Evolutionary conservation across 108 stramenopile genomes (phyloP), one percentile per base, ranked within the genome.

Genomic region (Schizochytrium sp.): DNA sequence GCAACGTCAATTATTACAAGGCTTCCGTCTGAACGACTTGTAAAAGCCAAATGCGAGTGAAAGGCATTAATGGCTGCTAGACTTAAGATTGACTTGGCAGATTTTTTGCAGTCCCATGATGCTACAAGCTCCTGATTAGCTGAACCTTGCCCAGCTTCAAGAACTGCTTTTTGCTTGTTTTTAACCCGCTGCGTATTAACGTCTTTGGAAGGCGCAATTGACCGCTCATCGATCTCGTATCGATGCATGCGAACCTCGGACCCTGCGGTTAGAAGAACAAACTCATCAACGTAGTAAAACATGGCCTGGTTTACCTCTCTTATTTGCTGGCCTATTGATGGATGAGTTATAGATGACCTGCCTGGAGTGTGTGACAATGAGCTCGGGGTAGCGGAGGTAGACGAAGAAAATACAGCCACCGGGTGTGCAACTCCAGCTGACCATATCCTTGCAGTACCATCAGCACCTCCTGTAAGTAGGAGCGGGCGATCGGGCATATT

Each of bases 31-130:
- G 89, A 89, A 10, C 76, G 19, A 15, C 88, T 57, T 47, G 49
- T 8, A 60, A 91, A 10, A 42, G 89, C 88, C 38, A 91, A 55
- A n/a, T 89, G 76, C 46, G 89, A 89, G 47, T 64, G 87, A 38
- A 87, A 73, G 5, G 41, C 53, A 87, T 91, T 91, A 19, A 91
- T 46, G 49, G 46, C 44, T 10, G 89, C 89, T 4, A 91, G 13
- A n/a, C 72, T 47, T 28, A 8, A 5, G 28, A 91, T 17, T 12
- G 41, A 8, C 44, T 91, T 46, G 17, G 88, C 88, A 17, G 59
- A 58, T 28, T 4, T 40, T 0, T 13, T 4, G 49, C 76, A 83
- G 53, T 83, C 76, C 76, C 76, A 83, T 40, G 76, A 55, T 8
- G 76, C 76, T 53, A 72, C 64, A 5, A 55, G 38, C 0, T 5